Evolutionary conservation across 192 early-diverging fungal genomes (phyloP).

Genomic region (Diversispora eburnea): DNA sequence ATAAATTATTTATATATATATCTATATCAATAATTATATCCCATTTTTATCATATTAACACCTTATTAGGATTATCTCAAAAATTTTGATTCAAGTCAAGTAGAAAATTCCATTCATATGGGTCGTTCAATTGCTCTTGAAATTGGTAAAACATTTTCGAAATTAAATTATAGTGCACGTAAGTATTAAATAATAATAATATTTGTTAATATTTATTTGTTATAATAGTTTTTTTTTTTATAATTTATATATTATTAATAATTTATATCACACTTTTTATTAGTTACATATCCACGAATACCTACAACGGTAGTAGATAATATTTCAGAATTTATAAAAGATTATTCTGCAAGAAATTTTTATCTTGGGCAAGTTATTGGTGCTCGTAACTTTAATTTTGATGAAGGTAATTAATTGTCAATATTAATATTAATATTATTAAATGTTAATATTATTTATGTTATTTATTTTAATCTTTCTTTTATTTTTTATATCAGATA

Average conservation of each 20-base stretch:
- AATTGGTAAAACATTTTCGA: conserved; percentile 43
- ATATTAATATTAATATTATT: too few relatives aligned
- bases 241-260: background rate
- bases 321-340: conserved; percentile 52
- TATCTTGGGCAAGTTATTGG: conserved; percentile 52
- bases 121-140: conserved; percentile 70
- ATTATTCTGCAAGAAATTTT: conserved; percentile 46
- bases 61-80: conserved; percentile 64
- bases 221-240: background rate
- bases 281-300: conserved; percentile 39
- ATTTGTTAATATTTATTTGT: conserved; percentile 11
- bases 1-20: background rate
- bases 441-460: too few relatives aligned
- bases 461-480: too few relatives aligned
- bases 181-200: conserved; percentile 27
- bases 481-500: too few relatives aligned
- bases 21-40: background rate
- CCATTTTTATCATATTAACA: background rate
- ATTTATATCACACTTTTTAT: background rate
- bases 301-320: conserved; percentile 44
- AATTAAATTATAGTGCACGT: conserved; percentile 31
- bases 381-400: conserved; percentile 32
- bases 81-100: conserved; percentile 52
- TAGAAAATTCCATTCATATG: conserved; percentile 59
- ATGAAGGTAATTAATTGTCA: background rate